These are phyloP conservation scores for Tolypocladium tropicale DNA, from an alignment of 2,329 filamentous ascomycete species.

Conservation along the genomic window DNA sequence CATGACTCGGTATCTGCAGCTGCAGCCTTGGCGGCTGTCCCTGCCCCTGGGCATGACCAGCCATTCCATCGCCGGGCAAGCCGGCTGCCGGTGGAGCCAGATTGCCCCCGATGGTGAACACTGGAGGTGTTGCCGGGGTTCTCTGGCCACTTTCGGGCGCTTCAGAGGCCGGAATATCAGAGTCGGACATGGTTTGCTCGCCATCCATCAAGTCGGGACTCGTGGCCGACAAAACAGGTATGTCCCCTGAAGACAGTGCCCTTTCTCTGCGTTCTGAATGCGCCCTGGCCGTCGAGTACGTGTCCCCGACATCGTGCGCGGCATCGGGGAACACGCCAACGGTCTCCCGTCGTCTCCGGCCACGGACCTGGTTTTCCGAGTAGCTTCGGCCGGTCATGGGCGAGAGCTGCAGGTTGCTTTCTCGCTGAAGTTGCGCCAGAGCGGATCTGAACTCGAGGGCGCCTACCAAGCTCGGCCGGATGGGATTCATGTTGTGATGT, in stretches of 20 bases:
- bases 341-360: constrained; percentile 15
- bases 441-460: constrained; percentile 90
- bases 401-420: constrained; percentile 63
- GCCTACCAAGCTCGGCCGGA: constrained; percentile 85
- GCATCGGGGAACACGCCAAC: constrained; percentile 13
- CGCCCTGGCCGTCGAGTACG: constrained; percentile 1
- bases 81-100: constrained; percentile 29
- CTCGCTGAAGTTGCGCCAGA: constrained; percentile 74
- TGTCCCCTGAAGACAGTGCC: constrained; percentile 36
- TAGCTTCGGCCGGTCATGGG: constrained; percentile 56
- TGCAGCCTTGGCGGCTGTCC: constrained; percentile 19
- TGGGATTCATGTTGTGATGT: constrained; percentile 62
- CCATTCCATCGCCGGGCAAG: not conserved
- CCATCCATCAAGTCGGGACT: constrained; percentile 11
- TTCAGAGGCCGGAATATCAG: not conserved
- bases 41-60: not conserved
- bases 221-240: constrained; percentile 7
- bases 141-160: constrained; percentile 12
- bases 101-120: constrained; percentile 28
- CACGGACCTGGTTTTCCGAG: constrained; percentile 21
- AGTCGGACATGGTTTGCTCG: not conserved
- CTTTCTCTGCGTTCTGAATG: constrained; percentile 17
- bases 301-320: constrained; percentile 4
- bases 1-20: constrained; percentile 37
- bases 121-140: constrained; percentile 17